Evolutionary conservation across 768 basidiomycete species (phyloP), one percentile per base, ranked within the genome.

Genomic region (Termitomyces sp.): DNA sequence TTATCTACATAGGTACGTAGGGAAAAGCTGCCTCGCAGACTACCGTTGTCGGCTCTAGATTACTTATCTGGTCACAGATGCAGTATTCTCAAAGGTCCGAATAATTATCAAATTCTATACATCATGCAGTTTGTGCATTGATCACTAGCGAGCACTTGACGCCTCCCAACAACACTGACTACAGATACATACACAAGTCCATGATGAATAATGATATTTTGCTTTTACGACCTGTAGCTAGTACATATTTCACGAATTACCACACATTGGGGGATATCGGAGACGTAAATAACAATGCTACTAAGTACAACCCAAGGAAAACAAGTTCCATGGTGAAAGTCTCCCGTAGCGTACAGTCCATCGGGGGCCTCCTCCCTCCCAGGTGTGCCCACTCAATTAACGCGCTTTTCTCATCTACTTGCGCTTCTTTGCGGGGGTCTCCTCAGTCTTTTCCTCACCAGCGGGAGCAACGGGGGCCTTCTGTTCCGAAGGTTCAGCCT

Each of bases 381-480:
- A 55, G 58, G 54, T 50, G 41, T 53, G 40, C 54, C 47, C 55
- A 35, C 47, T 42, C 34, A 34, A 48, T 35, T 23, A 16, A 25
- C 17, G 52, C 38, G 44, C 10, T 29, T 14, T 42, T 40, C 43
- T 29, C 29, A 29, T 65, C 63, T 66, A 71, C 67, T 76, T 79
- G 65, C 91, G 87, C 79, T 90, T 93, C 82, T 90, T 93, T 59
- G 85, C 70, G 42, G 71, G 61, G 54, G 76, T 77, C 59, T 90
- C 87, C 11, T 85, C 82, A 76, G 86, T 84, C 80, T 90, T 87
- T 60, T 84, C 83, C 37, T 81, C 87, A 63, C 87, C 86, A 29
- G 89, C 85, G 54, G 90, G 85, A 3, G 84, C 80, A 42, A 77
- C 73, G 38, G 87, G 83, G 23, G 77, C 73, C 75, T 86, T 83